Evolutionary conservation across 2,329 filamentous ascomycete genomes (phyloP).

Genomic region (Ceratocystis papillata): DNA sequence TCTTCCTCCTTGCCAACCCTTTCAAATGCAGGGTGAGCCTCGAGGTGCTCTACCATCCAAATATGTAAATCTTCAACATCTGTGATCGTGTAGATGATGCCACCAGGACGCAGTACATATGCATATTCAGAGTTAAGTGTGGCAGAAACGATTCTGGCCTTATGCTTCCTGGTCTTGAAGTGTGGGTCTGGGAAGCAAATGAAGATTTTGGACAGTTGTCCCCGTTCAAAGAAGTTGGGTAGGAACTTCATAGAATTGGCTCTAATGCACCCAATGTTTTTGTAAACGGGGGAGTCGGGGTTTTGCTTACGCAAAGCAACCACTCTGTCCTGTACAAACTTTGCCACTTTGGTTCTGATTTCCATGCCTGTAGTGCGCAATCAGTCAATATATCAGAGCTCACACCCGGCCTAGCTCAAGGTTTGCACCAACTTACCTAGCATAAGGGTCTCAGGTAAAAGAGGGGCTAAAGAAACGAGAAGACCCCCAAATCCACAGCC

Average conservation of each 20-base stretch:
- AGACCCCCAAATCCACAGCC: constrained; percentile 93
- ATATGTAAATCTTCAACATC: constrained; percentile 88
- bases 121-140: constrained; percentile 90
- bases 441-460: constrained; percentile 70
- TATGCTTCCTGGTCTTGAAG: constrained; percentile 96
- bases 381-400: not conserved
- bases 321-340: constrained; percentile 83
- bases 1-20: constrained; percentile 57
- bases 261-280: constrained; percentile 80
- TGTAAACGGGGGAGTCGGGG: constrained; percentile 47
- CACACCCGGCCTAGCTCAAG: not conserved
- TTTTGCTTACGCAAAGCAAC: constrained; percentile 64
- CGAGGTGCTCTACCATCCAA: constrained; percentile 87
- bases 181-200: constrained; percentile 98
- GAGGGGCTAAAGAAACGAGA: constrained; percentile 70
- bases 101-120: constrained; percentile 70
- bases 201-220: constrained; percentile 81
- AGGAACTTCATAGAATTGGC: constrained; percentile 99
- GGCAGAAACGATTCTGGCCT: constrained; percentile 82
- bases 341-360: constrained; percentile 79
- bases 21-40: constrained; percentile 67
- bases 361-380: constrained; percentile 57
- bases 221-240: constrained; percentile 85
- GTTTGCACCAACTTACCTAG: constrained; percentile 49
- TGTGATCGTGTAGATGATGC: constrained; percentile 89